A percentile compares a stretch with the other conserved stretches of the same genome.
Conservation (phyloP, 176 grass and related monocot genomes). For the Eleusine indica region DNA sequence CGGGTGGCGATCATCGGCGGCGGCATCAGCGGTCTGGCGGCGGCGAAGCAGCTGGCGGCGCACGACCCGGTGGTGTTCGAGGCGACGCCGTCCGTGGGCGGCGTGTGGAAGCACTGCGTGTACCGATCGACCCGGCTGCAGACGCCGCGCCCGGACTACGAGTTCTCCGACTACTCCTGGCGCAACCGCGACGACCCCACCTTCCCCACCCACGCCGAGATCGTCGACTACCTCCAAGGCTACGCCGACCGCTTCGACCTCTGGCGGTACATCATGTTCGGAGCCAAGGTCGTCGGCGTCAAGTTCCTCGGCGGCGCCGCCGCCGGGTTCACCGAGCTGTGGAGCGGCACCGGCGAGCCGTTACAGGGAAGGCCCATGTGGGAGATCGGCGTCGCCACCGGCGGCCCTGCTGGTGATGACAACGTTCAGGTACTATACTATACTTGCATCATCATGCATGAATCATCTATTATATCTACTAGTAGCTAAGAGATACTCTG, state of each 20-base stretch:
- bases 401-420: not conserved
- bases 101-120: conserved; percentile 91
- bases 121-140: conserved; percentile 88
- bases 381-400: conserved; percentile 75
- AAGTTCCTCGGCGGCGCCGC: conserved; percentile 58
- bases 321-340: conserved; percentile 57
- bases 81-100: conserved; percentile 68
- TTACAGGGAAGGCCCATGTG: conserved; percentile 67
- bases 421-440: conserved; percentile 49
- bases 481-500: too few relatives aligned
- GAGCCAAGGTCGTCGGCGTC: conserved; percentile 78
- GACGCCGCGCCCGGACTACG: conserved; percentile 87
- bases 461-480: too few relatives aligned
- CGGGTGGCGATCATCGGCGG: conserved; percentile 91
- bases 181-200: conserved; percentile 70
- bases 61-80: conserved; percentile 87
- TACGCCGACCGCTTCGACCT: conserved; percentile 75
- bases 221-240: conserved; percentile 82
- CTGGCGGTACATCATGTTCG: conserved; percentile 66
- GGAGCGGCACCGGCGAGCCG: conserved; percentile 62
- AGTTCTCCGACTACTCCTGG: conserved; percentile 95
- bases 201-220: conserved; percentile 82
- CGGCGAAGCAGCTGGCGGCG: conserved; percentile 75
- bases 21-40: conserved; percentile 83
- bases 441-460: not conserved